These are phyloP conservation scores for Venturia asperata DNA, from an alignment of 2,329 filamentous ascomycete species.

Conservation along the genomic window DNA sequence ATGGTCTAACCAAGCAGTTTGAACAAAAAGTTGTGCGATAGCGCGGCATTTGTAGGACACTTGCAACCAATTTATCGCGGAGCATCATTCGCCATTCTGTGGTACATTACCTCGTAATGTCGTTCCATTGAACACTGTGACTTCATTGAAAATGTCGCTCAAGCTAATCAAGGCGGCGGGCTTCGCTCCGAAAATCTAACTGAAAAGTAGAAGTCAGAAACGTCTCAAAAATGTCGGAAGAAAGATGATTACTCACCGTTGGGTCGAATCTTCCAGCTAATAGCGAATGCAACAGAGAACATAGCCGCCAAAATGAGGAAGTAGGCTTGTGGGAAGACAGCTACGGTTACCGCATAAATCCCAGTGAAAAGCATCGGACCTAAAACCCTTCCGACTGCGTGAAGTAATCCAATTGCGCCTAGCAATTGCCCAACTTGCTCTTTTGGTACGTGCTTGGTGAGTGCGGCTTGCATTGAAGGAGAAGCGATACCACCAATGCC, in stretches of 20 bases:
- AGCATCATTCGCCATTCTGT: no score
- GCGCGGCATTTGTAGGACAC: no score
- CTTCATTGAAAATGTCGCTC: background rate
- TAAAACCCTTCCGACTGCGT: constrained; percentile 71
- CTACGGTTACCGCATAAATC: constrained; percentile 76
- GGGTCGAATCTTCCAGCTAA: constrained; percentile 65
- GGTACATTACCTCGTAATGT: no score
- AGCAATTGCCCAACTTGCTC: constrained; percentile 77
- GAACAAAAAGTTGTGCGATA: no score
- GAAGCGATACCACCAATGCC: constrained; percentile 77
- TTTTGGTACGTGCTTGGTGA: constrained; percentile 88
- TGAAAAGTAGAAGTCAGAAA: background rate
- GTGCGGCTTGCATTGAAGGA: constrained; percentile 72
- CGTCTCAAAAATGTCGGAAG: no score
- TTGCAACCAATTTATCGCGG: no score
- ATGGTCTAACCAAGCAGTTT: no score
- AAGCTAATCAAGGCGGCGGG: constrained; percentile 9
- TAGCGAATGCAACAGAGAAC: constrained; percentile 59
- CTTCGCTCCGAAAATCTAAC: constrained; percentile 2
- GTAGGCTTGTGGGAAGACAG: constrained; percentile 68
- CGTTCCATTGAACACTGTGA: no score
- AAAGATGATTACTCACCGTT: constrained; percentile 54
- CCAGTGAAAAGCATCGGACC: constrained; percentile 78
- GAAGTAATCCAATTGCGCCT: constrained; percentile 77
- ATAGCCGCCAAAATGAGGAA: constrained; percentile 66